These are phyloP conservation scores for Aureobasidium sp. DNA, from an alignment of 2,329 filamentous ascomycete species.

Conservation along the genomic window DNA sequence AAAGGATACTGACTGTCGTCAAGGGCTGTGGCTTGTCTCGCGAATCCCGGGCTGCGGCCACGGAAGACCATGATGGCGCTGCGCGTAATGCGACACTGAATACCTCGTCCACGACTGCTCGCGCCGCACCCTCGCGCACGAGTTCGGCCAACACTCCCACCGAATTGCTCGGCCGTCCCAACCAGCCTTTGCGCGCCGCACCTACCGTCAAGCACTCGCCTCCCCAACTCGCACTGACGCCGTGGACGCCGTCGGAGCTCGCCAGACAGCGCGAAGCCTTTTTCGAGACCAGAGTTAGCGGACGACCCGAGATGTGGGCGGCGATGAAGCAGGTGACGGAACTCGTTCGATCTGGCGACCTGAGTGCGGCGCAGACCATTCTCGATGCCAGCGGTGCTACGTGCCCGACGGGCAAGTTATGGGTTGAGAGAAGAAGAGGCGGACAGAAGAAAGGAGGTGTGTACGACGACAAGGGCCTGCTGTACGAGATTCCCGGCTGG, in stretches of 20 bases:
- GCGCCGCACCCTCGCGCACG: background rate
- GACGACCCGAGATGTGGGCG: constrained; percentile 71
- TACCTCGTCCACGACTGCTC: background rate
- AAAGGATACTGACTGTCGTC: background rate
- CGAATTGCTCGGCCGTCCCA: constrained; percentile 20
- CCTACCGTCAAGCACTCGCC: constrained; percentile 18
- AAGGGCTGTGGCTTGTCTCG: constrained; percentile 15
- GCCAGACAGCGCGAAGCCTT: constrained; percentile 70
- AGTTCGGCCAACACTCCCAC: constrained; percentile 5
- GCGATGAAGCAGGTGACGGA: constrained; percentile 62
- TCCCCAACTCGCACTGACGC: constrained; percentile 30
- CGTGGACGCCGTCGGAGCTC: constrained; percentile 65
- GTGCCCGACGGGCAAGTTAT: constrained; percentile 35
- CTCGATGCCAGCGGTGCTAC: constrained; percentile 63
- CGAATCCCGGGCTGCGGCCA: constrained; percentile 1
- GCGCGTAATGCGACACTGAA: background rate
- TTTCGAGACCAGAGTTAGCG: constrained; percentile 83
- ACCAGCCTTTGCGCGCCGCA: constrained; percentile 23
- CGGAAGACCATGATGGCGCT: background rate
- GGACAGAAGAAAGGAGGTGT: constrained; percentile 30
- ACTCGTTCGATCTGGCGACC: constrained; percentile 51
- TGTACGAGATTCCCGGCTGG: constrained; percentile 41
- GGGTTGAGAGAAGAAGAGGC: constrained; percentile 18
- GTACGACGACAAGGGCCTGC: constrained; percentile 37
- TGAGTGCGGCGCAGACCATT: constrained; percentile 63